phyloP scores from a whole-genome alignment of 176 grass and related monocot species.

The Pontederia paniculata region DNA sequence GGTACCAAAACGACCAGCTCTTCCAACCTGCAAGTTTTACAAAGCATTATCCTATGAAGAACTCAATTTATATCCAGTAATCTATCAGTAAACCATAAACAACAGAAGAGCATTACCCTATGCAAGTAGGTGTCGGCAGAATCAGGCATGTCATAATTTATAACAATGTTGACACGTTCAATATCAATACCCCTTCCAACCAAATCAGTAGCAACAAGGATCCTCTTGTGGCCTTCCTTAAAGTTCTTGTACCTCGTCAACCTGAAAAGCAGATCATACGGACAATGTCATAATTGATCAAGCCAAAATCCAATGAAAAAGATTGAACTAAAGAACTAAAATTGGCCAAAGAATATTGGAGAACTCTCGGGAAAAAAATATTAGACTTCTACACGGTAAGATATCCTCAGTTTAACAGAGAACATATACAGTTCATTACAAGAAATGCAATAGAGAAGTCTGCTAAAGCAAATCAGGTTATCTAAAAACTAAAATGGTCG shows the following conservation, averaged over 20 bases:
- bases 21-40: slow-evolving; percentile 41
- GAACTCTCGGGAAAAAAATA: no score
- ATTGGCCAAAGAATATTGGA: no score
- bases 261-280: slow-evolving; percentile 20
- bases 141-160: slow-evolving; percentile 98
- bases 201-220: slow-evolving; percentile 90
- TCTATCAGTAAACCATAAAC: not conserved
- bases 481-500: no score
- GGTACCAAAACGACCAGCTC: slow-evolving; percentile 85
- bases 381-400: no score
- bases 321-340: not conserved
- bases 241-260: slow-evolving; percentile 88
- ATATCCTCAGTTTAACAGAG: no score
- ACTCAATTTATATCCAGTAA: not conserved
- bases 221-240: slow-evolving; percentile 98
- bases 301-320: no score
- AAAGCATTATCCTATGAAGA: slow-evolving; percentile 1
- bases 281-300: not conserved
- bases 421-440: no score
- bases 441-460: no score
- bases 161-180: slow-evolving; percentile 95
- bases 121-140: slow-evolving; percentile 94
- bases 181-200: slow-evolving; percentile 98
- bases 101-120: slow-evolving; percentile 37
- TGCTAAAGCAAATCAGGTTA: no score